These are phyloP conservation scores for Rhodotorula glutinis DNA, from an alignment of 1,284 basidiomycete species.

Conservation along the genomic window DNA sequence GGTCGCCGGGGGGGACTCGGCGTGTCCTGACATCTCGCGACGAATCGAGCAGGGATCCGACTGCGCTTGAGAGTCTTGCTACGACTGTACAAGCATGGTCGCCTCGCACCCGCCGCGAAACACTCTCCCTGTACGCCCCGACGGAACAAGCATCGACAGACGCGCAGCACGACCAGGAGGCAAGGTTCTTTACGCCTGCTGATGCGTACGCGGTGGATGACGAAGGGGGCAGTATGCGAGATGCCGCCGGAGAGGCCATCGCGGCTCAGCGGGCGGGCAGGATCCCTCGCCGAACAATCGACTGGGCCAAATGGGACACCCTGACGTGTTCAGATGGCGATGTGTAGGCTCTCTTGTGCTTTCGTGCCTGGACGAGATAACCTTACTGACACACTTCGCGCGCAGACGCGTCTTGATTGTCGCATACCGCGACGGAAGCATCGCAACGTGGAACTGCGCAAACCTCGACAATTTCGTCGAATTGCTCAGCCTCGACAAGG, in stretches of 20 bases:
- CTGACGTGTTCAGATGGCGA: background rate
- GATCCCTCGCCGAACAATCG: background rate
- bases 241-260: background rate
- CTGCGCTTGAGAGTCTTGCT: too few species aligned
- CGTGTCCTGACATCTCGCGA: too few species aligned
- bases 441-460: constrained; percentile 33
- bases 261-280: background rate
- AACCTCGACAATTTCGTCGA: constrained; percentile 33
- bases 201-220: background rate
- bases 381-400: background rate
- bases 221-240: background rate
- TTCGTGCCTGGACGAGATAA: too few species aligned
- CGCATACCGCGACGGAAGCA: constrained; percentile 16
- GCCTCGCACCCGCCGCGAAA: too few species aligned
- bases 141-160: too few species aligned
- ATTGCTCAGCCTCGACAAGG: constrained; percentile 19
- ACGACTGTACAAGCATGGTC: too few species aligned
- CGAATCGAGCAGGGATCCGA: too few species aligned
- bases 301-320: constrained; percentile 18
- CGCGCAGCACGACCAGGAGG: too few species aligned
- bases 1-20: too few species aligned
- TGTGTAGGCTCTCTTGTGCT: background rate
- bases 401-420: constrained; percentile 30
- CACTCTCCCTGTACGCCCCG: too few species aligned
- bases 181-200: too few species aligned